Evolutionary conservation across 345 rosid species (phyloP).

Genomic region (Nasturtium officinale): DNA sequence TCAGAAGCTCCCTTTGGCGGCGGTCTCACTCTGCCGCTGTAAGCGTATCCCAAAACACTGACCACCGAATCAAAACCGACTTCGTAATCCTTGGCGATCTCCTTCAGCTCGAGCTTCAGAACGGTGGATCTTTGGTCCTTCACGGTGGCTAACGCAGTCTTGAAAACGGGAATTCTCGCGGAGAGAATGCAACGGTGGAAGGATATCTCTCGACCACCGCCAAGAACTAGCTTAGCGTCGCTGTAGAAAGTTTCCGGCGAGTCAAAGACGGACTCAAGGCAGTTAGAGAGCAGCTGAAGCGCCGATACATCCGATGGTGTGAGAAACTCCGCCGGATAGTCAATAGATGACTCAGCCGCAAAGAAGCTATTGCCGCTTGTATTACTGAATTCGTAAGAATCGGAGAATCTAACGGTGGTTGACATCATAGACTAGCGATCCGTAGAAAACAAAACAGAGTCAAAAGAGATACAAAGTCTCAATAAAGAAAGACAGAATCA

Average conservation of each 20-base stretch:
- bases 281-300: conserved; percentile 58
- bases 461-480: background rate
- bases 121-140: conserved; percentile 38
- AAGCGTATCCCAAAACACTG: conserved; percentile 63
- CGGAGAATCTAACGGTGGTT: conserved; percentile 55
- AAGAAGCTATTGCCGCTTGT: conserved; percentile 55
- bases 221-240: conserved; percentile 63
- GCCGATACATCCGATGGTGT: conserved; percentile 36
- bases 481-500: background rate
- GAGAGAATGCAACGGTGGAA: conserved; percentile 86
- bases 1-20: conserved; percentile 51
- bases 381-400: conserved; percentile 65
- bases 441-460: background rate
- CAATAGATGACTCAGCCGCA: conserved; percentile 40
- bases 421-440: conserved; percentile 21
- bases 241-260: conserved; percentile 59
- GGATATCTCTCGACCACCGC: conserved; percentile 54
- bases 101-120: conserved; percentile 56
- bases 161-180: conserved; percentile 63
- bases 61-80: conserved; percentile 59
- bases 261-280: conserved; percentile 58
- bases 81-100: conserved; percentile 58
- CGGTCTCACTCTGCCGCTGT: conserved; percentile 66
- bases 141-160: conserved; percentile 47
- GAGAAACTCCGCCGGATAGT: conserved; percentile 19